These are phyloP conservation scores for Colletotrichum eleusines DNA, from an alignment of 2,329 filamentous ascomycete species.

Conservation along the genomic window DNA sequence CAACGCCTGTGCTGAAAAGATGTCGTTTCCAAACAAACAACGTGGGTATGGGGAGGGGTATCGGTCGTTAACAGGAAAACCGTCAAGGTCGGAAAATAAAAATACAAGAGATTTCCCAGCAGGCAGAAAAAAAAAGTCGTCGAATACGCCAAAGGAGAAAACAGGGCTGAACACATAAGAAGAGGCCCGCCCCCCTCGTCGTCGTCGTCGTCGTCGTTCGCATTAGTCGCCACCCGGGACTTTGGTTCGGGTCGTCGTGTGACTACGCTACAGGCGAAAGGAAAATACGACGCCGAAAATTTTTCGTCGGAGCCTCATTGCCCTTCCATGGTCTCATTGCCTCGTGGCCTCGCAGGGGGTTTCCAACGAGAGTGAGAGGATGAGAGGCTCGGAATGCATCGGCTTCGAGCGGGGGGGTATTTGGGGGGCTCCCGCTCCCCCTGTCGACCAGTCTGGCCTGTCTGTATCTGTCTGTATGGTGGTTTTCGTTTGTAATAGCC, in stretches of 20 bases:
- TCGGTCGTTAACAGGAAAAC: not conserved
- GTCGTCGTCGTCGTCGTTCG: not conserved
- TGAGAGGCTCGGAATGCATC: conserved; percentile 29
- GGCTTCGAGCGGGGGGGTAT: conserved; percentile 17
- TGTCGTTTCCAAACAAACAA: not conserved
- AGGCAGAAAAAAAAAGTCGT: not conserved
- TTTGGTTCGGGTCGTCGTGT: not conserved
- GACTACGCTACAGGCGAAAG: not conserved
- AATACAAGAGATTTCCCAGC: not conserved
- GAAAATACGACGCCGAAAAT: conserved; percentile 2
- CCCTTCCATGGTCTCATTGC: conserved; percentile 4
- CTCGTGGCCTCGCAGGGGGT: conserved; percentile 9
- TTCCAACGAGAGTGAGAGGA: not conserved
- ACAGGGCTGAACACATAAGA: not conserved
- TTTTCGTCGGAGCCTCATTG: conserved; percentile 31
- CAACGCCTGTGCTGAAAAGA: conserved; percentile 23
- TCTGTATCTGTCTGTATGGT: not conserved
- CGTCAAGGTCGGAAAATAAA: not conserved
- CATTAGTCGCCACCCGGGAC: not conserved
- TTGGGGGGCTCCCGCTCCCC: not conserved
- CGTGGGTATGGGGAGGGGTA: conserved; percentile 32
- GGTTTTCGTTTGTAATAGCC: not conserved
- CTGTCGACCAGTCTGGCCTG: conserved; percentile 13
- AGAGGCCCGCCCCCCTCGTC: rapidly evolving
- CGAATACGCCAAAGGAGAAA: not conserved